Evolutionary conservation across 345 rosid genomes (phyloP).

Genomic region (Brassica juncea): DNA sequence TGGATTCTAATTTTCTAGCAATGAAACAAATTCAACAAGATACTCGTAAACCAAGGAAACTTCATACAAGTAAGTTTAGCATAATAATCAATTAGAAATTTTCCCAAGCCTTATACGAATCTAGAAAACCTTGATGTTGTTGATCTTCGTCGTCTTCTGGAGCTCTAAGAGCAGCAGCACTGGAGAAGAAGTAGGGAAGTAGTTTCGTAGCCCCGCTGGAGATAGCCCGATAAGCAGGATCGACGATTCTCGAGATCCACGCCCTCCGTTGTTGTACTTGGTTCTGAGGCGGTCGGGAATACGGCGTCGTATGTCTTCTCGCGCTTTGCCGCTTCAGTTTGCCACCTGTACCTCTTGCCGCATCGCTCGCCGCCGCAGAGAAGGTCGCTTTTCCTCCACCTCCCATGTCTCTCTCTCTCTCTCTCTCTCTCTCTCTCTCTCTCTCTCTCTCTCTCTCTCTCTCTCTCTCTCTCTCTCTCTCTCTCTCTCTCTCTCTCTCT

Average conservation of each 20-base stretch:
- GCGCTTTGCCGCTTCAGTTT: slow-evolving; percentile 53
- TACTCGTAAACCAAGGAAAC: background rate
- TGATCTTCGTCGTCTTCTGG: slow-evolving; percentile 18
- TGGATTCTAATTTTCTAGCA: slow-evolving; percentile 1
- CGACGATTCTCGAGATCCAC: slow-evolving; percentile 76
- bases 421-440: background rate
- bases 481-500: slow-evolving; percentile 8
- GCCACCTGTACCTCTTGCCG: slow-evolving; percentile 62
- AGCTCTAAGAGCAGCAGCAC: slow-evolving; percentile 46
- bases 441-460: background rate
- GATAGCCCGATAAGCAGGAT: slow-evolving; percentile 77
- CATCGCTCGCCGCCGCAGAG: slow-evolving; percentile 28
- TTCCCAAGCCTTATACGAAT: slow-evolving; percentile 3
- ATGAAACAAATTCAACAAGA: slow-evolving; percentile 14
- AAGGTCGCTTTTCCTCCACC: slow-evolving; percentile 42
- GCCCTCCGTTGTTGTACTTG: slow-evolving; percentile 48
- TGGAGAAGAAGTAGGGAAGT: slow-evolving; percentile 67
- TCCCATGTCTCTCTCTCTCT: slow-evolving; percentile 29
- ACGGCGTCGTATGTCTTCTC: slow-evolving; percentile 56
- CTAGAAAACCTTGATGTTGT: slow-evolving; percentile 44
- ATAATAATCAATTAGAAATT: background rate
- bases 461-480: slow-evolving; percentile 8
- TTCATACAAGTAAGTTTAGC: background rate
- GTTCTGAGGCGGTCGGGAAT: slow-evolving; percentile 57
- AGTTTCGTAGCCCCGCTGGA: slow-evolving; percentile 65